Evolutionary conservation across 1,284 basidiomycete genomes (phyloP).

Genomic region (Malassezia furfur): DNA sequence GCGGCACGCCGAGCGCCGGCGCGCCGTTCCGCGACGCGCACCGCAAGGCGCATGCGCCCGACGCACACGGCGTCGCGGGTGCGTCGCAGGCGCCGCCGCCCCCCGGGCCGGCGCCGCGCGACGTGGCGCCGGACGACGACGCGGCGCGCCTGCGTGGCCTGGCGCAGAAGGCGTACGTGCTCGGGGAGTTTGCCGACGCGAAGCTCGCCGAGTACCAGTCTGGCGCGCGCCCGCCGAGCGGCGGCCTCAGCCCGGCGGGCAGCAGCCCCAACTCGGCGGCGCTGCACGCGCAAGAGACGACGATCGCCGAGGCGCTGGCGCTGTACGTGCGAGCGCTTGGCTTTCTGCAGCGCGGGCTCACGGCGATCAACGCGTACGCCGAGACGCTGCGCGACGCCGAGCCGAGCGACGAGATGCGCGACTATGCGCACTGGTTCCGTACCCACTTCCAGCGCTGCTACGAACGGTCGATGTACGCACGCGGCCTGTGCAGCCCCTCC

Average conservation of each 20-base stretch:
- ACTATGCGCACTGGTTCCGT: constrained; percentile 56
- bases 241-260: constrained; percentile 5
- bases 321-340: constrained; percentile 87
- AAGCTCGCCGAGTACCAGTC: constrained; percentile 61
- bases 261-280: constrained; percentile 14
- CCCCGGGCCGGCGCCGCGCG: neutral
- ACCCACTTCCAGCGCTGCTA: constrained; percentile 55
- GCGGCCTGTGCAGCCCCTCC: constrained; percentile 48
- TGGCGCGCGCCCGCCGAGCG: neutral
- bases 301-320: constrained; percentile 65
- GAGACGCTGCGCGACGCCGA: neutral
- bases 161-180: constrained; percentile 86
- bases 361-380: constrained; percentile 41
- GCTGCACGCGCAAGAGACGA: constrained; percentile 35
- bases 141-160: constrained; percentile 69
- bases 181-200: constrained; percentile 84
- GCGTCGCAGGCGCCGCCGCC: neutral
- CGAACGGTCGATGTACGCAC: constrained; percentile 56
- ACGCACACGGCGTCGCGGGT: neutral
- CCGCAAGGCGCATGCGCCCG: constrained; percentile 36
- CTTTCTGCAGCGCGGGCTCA: constrained; percentile 81
- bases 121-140: constrained; percentile 60
- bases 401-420: constrained; percentile 53
- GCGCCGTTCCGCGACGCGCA: neutral
- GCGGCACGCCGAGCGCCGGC: too few species aligned